Conservation (phyloP, 1,284 basidiomycete species). For the Cryptococcus jaspeensis region DNA sequence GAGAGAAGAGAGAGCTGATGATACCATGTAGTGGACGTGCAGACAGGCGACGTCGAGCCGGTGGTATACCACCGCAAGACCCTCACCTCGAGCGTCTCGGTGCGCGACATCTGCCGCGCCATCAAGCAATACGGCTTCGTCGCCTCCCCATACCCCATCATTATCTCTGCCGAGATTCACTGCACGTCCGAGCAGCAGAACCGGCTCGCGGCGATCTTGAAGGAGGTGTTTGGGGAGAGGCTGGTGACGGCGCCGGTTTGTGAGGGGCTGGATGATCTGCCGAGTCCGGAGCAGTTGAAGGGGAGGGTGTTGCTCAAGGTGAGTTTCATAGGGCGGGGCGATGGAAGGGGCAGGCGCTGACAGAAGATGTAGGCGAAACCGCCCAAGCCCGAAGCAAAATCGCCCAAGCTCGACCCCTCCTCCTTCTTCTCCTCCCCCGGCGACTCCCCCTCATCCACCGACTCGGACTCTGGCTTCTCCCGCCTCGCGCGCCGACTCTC, state of each 20-base stretch:
- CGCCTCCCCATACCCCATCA: constrained; percentile 87
- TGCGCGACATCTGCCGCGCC: constrained; percentile 80
- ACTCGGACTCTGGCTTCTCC: constrained; percentile 44
- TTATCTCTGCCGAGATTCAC: constrained; percentile 93
- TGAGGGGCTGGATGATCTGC: constrained; percentile 56
- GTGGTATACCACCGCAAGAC: constrained; percentile 90
- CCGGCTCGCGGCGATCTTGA: constrained; percentile 74
- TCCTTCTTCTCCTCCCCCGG: constrained; percentile 10
- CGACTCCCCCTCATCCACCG: constrained; percentile 44
- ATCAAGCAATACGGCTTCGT: constrained; percentile 92
- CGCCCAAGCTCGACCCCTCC: constrained; percentile 7
- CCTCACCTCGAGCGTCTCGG: constrained; percentile 79
- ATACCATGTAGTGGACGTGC: constrained; percentile 74
- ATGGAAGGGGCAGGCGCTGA: constrained; percentile 1
- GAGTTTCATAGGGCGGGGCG: constrained; percentile 9
- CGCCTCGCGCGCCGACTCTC: constrained; percentile 33
- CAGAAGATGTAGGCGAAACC: constrained; percentile 28
- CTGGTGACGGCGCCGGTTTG: constrained; percentile 64
- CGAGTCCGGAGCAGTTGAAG: constrained; percentile 83
- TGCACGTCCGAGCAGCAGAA: constrained; percentile 82
- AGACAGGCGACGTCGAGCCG: constrained; percentile 81
- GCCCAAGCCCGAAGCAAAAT: constrained; percentile 15
- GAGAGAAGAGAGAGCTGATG: background rate
- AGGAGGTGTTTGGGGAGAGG: constrained; percentile 70
- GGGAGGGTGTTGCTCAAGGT: constrained; percentile 84